Evolutionary conservation across 352 stramenopile genomes (phyloP).

Genomic region (Blastocystis sp.): DNA sequence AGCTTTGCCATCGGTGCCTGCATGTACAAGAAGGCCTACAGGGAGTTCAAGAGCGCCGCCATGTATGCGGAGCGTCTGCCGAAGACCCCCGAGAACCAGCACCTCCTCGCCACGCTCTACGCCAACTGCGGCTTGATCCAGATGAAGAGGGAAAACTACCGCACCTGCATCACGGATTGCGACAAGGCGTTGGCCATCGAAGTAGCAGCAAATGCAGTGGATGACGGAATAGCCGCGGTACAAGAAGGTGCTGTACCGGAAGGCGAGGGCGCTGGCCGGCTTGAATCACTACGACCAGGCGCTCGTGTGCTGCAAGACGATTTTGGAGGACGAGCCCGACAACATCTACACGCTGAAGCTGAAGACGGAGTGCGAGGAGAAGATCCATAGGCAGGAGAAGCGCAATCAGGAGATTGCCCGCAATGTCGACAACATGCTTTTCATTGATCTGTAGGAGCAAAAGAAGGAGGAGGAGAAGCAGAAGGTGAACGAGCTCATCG

Average conservation of each 20-base stretch:
- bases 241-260: conserved; percentile 44
- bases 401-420: conserved; percentile 18
- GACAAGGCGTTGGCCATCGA: conserved; percentile 3
- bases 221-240: background rate
- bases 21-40: conserved; percentile 49
- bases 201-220: background rate
- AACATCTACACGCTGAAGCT: conserved; percentile 37
- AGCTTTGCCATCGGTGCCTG: conserved; percentile 5
- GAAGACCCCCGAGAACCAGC: conserved; percentile 29
- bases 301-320: background rate
- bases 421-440: background rate
- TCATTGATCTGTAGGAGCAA: conserved; percentile 4
- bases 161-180: conserved; percentile 29
- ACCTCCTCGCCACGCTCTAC: conserved; percentile 40
- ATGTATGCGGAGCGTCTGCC: conserved; percentile 6
- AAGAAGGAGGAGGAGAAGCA: conserved; percentile 26
- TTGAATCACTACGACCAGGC: background rate
- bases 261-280: conserved; percentile 1
- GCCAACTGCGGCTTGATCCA: conserved; percentile 35
- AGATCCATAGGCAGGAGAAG: background rate
- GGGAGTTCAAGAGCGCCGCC: conserved; percentile 26
- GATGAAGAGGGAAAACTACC: conserved; percentile 57
- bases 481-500: background rate
- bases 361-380: conserved; percentile 17
- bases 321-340: conserved; percentile 22